A percentile compares a stretch with the other conserved stretches of the same genome.
Evolutionary conservation across 2,329 filamentous ascomycete genomes (phyloP).

Genomic region (Fusarium ramigenum): DNA sequence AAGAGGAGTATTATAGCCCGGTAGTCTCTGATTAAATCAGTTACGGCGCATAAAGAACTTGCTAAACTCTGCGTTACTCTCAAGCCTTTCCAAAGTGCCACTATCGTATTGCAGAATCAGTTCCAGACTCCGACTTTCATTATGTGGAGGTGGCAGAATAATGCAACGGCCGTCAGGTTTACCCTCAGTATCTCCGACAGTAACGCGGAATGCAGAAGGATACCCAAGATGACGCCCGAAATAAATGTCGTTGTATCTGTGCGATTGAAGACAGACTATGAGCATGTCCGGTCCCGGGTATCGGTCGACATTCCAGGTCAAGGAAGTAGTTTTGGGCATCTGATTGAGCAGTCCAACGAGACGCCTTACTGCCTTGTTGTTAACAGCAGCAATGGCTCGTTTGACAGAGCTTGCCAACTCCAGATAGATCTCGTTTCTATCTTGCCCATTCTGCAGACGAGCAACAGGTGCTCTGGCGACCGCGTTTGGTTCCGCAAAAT

Average conservation of each 20-base stretch:
- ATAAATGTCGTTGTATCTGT: slow-evolving; percentile 4
- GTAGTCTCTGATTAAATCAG: neutral
- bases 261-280: slow-evolving; percentile 11
- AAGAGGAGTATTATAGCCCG: neutral
- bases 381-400: neutral
- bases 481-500: slow-evolving; percentile 14
- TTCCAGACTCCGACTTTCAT: neutral
- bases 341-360: slow-evolving; percentile 14
- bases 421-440: neutral
- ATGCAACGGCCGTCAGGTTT: slow-evolving; percentile 15
- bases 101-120: neutral
- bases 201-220: neutral
- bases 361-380: slow-evolving; percentile 10
- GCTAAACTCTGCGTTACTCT: neutral
- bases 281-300: slow-evolving; percentile 15
- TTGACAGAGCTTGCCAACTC: neutral
- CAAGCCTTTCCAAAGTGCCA: neutral
- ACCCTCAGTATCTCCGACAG: slow-evolving; percentile 6
- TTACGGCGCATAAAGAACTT: neutral
- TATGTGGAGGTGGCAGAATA: neutral
- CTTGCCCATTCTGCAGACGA: neutral
- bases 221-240: neutral
- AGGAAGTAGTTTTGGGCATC: slow-evolving; percentile 9
- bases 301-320: slow-evolving; percentile 16
- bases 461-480: neutral